Percentiles rank a stretch among this genome's conserved stretches.
Conservation (phyloP, 139 green algal species). For the Chlorella vulgaris region DNA sequence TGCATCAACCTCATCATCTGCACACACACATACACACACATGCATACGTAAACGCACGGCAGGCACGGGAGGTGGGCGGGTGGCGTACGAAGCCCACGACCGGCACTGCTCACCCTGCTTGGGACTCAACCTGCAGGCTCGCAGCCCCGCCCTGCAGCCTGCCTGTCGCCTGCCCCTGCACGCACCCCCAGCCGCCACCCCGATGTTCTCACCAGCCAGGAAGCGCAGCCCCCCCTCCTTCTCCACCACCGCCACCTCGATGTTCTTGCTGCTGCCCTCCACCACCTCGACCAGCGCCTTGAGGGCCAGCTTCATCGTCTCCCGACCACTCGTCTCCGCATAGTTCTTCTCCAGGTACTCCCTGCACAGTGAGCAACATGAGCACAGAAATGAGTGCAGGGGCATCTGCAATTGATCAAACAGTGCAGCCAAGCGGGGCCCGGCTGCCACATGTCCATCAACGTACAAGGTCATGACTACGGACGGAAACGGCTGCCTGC, state of each 20-base stretch:
- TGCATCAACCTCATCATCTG: constrained; percentile 83
- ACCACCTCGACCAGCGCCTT: constrained; percentile 89
- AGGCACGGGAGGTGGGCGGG: too few species aligned
- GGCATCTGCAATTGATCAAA: background rate
- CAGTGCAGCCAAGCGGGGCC: background rate
- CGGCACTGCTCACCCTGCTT: too few species aligned
- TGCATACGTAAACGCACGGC: too few species aligned
- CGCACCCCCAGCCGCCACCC: background rate
- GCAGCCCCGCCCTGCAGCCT: too few species aligned
- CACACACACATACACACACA: background rate
- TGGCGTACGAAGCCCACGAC: too few species aligned
- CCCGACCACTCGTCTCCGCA: constrained; percentile 70
- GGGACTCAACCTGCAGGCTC: too few species aligned
- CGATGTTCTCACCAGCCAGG: constrained; percentile 38
- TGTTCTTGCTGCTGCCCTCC: constrained; percentile 71
- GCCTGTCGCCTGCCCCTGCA: background rate
- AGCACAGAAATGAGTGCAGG: background rate
- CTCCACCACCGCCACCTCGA: constrained; percentile 90
- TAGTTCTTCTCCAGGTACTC: constrained; percentile 99
- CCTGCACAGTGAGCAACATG: constrained; percentile 48
- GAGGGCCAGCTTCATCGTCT: constrained; percentile 92
- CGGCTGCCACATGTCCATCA: background rate
- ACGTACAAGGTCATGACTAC: too few species aligned
- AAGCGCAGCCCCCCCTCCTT: constrained; percentile 63
- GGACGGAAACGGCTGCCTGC: too few species aligned